phyloP scores from a whole-genome alignment of 2,329 filamentous ascomycete species.

The Coleophoma crateriformis region DNA sequence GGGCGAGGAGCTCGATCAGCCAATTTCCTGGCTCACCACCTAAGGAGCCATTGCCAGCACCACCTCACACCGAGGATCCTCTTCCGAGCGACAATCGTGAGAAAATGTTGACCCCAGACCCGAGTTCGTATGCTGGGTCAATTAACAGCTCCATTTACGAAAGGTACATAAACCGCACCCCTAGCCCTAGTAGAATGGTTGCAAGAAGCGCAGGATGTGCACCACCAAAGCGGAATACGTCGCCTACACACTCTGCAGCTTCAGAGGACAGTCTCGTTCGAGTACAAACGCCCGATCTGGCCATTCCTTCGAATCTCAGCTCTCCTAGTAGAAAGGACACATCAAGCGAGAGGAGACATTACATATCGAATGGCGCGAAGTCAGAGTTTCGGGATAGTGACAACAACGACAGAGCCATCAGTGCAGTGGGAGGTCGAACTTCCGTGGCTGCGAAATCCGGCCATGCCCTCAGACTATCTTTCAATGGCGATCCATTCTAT shows the following conservation, averaged over 20 bases:
- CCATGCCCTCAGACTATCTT: slow-evolving; percentile 5
- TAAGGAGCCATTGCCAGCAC: slow-evolving; percentile 14
- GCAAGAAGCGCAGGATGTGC: background rate
- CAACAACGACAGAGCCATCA: slow-evolving; percentile 9
- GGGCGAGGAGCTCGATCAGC: slow-evolving; percentile 14
- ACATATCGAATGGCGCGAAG: background rate
- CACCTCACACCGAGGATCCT: slow-evolving; percentile 6
- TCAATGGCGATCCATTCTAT: slow-evolving; percentile 17
- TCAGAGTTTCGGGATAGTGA: background rate
- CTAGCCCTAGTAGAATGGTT: slow-evolving; percentile 12
- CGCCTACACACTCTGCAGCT: slow-evolving; percentile 9
- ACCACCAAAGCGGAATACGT: slow-evolving; percentile 3
- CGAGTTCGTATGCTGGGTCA: slow-evolving; percentile 6
- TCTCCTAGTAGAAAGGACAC: slow-evolving; percentile 16
- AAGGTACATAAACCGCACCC: slow-evolving; percentile 8
- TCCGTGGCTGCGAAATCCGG: background rate
- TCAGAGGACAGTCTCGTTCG: slow-evolving; percentile 20
- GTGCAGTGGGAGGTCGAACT: background rate
- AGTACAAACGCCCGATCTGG: slow-evolving; percentile 10
- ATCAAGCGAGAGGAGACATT: slow-evolving; percentile 5
- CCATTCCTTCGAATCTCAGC: slow-evolving; percentile 15
- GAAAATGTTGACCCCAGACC: background rate
- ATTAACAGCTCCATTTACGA: slow-evolving; percentile 12
- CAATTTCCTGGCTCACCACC: slow-evolving; percentile 16
- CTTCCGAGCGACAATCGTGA: slow-evolving; percentile 12